phyloP scores from a whole-genome alignment of 192 early-diverging fungal species.

The Bifiguratus adelaidae region DNA sequence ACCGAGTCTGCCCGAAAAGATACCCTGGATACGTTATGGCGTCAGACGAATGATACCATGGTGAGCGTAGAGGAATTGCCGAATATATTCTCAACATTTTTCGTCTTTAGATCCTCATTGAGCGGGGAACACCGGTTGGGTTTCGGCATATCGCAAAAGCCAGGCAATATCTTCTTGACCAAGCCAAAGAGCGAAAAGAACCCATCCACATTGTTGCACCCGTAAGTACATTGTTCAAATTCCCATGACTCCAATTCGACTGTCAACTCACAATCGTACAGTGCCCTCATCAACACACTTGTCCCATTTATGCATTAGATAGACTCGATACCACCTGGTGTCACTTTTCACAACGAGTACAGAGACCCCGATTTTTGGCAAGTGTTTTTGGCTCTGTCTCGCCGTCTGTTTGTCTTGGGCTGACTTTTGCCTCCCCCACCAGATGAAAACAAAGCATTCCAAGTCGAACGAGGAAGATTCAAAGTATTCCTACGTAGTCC shows the following conservation, averaged over 20 bases:
- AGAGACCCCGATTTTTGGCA: conserved; percentile 48
- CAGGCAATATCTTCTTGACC: conserved; percentile 50
- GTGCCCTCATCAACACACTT: conserved; percentile 63
- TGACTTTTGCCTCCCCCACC: not conserved
- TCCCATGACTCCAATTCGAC: not conserved
- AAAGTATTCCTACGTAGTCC: conserved; percentile 68
- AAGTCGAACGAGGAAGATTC: conserved; percentile 61
- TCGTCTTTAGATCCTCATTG: conserved; percentile 51
- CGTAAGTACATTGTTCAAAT: conserved; percentile 20
- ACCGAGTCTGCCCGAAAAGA: conserved; percentile 47
- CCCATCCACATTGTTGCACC: conserved; percentile 70
- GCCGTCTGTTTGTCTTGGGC: not conserved
- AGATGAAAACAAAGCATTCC: conserved; percentile 56
- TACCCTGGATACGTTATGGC: conserved; percentile 66
- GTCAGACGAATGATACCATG: conserved; percentile 65
- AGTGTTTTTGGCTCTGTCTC: conserved; percentile 6
- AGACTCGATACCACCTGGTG: conserved; percentile 53
- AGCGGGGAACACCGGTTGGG: conserved; percentile 69
- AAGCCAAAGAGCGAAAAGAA: conserved; percentile 13
- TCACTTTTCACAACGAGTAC: conserved; percentile 73
- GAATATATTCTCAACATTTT: not conserved
- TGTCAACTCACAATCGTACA: conserved; percentile 10
- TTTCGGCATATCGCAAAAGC: conserved; percentile 56
- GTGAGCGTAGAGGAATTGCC: conserved; percentile 12
- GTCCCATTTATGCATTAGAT: conserved; percentile 57